Conservation (phyloP, 208 protist species). For the Crithidia brevicula region DNA sequence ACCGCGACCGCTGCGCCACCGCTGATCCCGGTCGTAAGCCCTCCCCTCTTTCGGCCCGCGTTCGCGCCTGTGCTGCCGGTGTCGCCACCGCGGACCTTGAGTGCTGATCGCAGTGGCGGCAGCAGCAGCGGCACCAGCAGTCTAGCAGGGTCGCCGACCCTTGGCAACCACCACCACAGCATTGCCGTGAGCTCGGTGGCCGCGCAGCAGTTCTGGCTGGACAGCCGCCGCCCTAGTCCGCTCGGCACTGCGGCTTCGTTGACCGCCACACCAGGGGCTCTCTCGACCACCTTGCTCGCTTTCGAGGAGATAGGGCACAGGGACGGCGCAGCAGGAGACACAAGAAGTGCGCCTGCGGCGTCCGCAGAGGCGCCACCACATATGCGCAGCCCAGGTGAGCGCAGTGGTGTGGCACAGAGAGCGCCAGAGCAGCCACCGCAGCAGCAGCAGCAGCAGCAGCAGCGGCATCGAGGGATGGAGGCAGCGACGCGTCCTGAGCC, state of each 20-base stretch:
- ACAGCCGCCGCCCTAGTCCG: neutral
- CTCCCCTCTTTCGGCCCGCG: neutral
- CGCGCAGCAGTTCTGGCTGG: slow-evolving; percentile 7
- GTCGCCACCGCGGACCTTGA: neutral
- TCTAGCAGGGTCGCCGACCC: too few relatives aligned
- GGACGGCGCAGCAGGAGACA: too few relatives aligned
- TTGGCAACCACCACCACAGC: too few relatives aligned
- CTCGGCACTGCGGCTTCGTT: neutral
- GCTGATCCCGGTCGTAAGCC: neutral
- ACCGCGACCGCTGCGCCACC: neutral
- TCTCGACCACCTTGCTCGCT: neutral
- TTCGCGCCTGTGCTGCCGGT: neutral
- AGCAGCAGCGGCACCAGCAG: neutral
- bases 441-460: neutral
- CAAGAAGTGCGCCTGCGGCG: too few relatives aligned
- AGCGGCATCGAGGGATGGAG: neutral
- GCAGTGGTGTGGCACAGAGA: too few relatives aligned
- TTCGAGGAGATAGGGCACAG: slow-evolving; percentile 15
- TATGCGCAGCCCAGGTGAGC: too few relatives aligned
- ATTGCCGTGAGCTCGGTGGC: too few relatives aligned
- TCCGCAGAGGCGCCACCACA: too few relatives aligned
- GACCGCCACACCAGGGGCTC: neutral
- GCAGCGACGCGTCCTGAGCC: neutral
- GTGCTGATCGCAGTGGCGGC: neutral
- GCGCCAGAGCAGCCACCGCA: too few relatives aligned